These are phyloP conservation scores for Globomyces pollinis-pini DNA, from an alignment of 192 early-diverging fungal species.

Conservation along the genomic window DNA sequence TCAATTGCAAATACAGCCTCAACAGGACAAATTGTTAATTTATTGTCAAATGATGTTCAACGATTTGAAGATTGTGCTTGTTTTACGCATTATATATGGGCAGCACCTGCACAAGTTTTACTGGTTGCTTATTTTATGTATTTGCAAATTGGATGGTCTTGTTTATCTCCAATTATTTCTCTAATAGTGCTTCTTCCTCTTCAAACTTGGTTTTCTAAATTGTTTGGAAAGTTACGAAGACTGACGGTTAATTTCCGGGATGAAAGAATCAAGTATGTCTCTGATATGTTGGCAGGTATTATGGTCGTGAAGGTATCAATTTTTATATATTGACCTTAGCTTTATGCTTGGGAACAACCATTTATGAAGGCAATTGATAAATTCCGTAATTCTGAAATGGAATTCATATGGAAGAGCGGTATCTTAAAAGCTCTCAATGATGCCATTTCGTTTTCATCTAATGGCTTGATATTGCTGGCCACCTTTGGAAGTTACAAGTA, in stretches of 20 bases:
- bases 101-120: conserved; percentile 16
- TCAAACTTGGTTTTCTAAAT: conserved; percentile 11
- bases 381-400: conserved; percentile 19
- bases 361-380: conserved; percentile 3
- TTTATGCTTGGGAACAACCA: conserved; percentile 18
- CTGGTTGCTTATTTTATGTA: conserved; percentile 17
- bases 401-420: conserved; percentile 12
- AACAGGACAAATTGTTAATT: conserved; percentile 32
- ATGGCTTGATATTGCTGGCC: conserved; percentile 6
- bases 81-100: conserved; percentile 18
- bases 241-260: conserved; percentile 20
- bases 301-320: conserved; percentile 27
- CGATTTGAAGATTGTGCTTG: conserved; percentile 22
- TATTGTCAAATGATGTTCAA: conserved; percentile 32
- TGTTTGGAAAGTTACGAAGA: conserved; percentile 16
- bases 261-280: conserved; percentile 19
- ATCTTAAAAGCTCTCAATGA: conserved; percentile 26
- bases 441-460: conserved; percentile 21
- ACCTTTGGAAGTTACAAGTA: conserved; percentile 20
- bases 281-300: conserved; percentile 29
- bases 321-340: too few species aligned
- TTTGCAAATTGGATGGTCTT: conserved; percentile 20
- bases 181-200: conserved; percentile 21
- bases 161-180: conserved; percentile 6
- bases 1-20: conserved; percentile 27